Evolutionary conservation across 805 yeast genomes (phyloP).

Genomic region (Jamesozyma jinghongensis): DNA sequence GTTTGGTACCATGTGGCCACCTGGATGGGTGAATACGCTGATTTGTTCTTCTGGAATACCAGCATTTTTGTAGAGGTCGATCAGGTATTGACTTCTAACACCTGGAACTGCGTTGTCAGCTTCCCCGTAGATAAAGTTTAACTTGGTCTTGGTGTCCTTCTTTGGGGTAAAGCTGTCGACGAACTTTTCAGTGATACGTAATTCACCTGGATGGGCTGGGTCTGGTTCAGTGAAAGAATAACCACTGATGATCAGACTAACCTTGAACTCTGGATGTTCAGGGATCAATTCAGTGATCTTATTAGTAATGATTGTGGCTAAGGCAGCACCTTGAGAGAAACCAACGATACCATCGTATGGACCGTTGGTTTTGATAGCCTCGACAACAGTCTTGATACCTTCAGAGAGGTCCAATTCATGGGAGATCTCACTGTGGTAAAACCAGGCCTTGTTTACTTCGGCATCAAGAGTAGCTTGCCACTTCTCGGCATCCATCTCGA

Average conservation of each 20-base stretch:
- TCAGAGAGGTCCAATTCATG: slow-evolving; percentile 43
- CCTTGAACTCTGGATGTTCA: slow-evolving; percentile 43
- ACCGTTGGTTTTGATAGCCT: slow-evolving; percentile 51
- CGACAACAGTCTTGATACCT: slow-evolving; percentile 40
- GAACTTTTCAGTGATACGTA: slow-evolving; percentile 33
- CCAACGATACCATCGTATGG: slow-evolving; percentile 89
- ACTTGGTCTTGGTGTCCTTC: slow-evolving; percentile 29
- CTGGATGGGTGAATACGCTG: slow-evolving; percentile 67
- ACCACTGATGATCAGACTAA: slow-evolving; percentile 73
- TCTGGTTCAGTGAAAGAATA: slow-evolving; percentile 38
- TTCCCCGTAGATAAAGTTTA: slow-evolving; percentile 79
- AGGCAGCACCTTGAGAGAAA: slow-evolving; percentile 91
- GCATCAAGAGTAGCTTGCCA: slow-evolving; percentile 41
- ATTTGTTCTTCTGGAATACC: slow-evolving; percentile 33
- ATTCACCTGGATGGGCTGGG: slow-evolving; percentile 25
- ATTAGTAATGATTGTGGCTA: slow-evolving; percentile 62
- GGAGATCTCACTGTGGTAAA: slow-evolving; percentile 44
- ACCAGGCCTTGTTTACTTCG: slow-evolving; percentile 60
- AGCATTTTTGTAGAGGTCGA: slow-evolving; percentile 35
- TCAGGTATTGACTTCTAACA: slow-evolving; percentile 55
- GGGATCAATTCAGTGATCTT: slow-evolving; percentile 48
- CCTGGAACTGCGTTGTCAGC: slow-evolving; percentile 78
- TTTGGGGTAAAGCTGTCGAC: slow-evolving; percentile 27
- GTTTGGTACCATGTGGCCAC: slow-evolving; percentile 95
- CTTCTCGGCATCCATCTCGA: slow-evolving; percentile 47